phyloP scores from a whole-genome alignment of 257 asterid species.

The Solanum etuberosum region DNA sequence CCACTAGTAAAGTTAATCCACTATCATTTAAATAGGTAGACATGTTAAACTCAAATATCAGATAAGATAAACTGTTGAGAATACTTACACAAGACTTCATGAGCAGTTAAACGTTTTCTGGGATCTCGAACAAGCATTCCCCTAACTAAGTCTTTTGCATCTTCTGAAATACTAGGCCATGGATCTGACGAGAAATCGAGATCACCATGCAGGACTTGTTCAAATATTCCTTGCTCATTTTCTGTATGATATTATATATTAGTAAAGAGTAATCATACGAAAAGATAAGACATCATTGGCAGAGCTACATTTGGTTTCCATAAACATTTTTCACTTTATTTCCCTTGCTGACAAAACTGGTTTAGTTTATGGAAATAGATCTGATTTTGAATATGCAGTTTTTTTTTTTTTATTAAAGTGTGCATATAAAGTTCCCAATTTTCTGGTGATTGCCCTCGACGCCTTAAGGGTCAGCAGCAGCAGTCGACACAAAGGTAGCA shows the following conservation, averaged over 20 bases:
- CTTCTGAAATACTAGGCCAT: constrained; percentile 88
- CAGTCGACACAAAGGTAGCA: not conserved
- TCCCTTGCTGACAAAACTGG: not conserved
- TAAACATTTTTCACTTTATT: not conserved
- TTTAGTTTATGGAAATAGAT: not conserved
- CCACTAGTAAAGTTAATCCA: not conserved
- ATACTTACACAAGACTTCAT: constrained; percentile 81
- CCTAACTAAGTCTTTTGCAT: constrained; percentile 83
- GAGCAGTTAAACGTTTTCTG: constrained; percentile 72
- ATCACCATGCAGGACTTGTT: constrained; percentile 88
- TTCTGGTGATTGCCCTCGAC: not conserved
- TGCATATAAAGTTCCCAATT: not conserved
- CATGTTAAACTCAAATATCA: not conserved
- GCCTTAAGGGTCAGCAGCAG: not conserved
- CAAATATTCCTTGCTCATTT: constrained; percentile 83
- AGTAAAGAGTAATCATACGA: not conserved
- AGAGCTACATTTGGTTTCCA: not conserved
- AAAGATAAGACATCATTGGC: not conserved
- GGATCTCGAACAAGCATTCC: constrained; percentile 92
- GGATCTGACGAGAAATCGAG: constrained; percentile 88
- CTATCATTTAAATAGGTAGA: not conserved
- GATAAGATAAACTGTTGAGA: not conserved
- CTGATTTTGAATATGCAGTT: not conserved
- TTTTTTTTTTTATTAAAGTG: not conserved
- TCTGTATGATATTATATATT: constrained; percentile 22